Base-by-base conservation (phyloP, 2,329 filamentous ascomycete genomes). In the Alternaria sp. region DNA sequence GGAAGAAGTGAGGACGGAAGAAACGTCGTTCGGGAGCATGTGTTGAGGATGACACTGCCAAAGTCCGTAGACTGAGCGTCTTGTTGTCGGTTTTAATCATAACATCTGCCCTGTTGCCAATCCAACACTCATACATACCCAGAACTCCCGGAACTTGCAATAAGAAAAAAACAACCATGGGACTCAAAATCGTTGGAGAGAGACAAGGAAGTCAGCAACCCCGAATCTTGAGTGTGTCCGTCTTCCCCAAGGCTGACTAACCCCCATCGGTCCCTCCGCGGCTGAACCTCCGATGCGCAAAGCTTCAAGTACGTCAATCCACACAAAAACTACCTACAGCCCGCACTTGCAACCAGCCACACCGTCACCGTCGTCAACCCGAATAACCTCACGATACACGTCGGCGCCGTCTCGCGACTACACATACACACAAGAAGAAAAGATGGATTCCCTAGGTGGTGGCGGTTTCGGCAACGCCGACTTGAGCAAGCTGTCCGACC, bases 401-500 rank as follows among this genome's bases (percentile, higher is more conserved):
- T 21, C 36, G 3, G 19, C 36, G 21, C 68, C 15, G 2, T 76
- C 60, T 63, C 47, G 57, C 58, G 53, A 32, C 12, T 1, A 40
- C 17, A 40, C 11, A 9, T 52, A 11, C 28, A 26, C 44, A 61
- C 28, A n/a, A 49, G 30, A 45, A 4, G 6, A 57, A 65, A 66
- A 32, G 49, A 79, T 78, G 76, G 77, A 79, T 73, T 66, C 70
- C n/a, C 66, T 71, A 65, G 71, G 73, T 61, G 78, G 87, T 61
- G 78, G 87, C 76, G 82, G 84, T 62, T 65, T 76, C 65, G 68
- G 66, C 82, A 85, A 81, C 64, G 74, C 89, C 75, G 91, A 94
- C 76, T 83, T 95, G 70, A 87, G 88, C 74, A 89, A 89, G 81
- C 90, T 97, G 78, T 91, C 88, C 74, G 90, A 92, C 64, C 87